Evolutionary conservation across 2,329 filamentous ascomycete species (phyloP), one percentile per base, ranked within the genome.

Genomic region (Piedraia hortae): DNA sequence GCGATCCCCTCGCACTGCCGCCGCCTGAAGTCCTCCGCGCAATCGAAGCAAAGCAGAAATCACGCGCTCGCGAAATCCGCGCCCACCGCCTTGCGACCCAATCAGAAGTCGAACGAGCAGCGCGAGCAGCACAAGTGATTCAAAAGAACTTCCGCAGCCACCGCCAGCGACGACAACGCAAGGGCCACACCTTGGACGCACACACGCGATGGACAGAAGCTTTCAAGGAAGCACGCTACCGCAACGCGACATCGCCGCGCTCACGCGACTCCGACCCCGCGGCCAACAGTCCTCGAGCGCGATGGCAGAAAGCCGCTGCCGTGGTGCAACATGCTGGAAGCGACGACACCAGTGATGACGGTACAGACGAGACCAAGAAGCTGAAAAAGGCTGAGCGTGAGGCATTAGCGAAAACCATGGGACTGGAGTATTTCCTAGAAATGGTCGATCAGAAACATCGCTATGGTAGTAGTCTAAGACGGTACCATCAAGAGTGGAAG

Each of bases 401-500:
- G 27, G 60, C 64, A 32, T 62, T 60, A 4, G 66, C 74, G 1
- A 73, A 68, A 41, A 68, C 63, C 42, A 82, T 89, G 72, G 74
- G 75, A 10, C 43, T 88, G 16, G 69, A 74, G 37, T 89, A 89
- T 39, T 89, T 85, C 30, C 51, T 66, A 1, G 63, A 90, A 36
- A 80, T 89, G 70, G 41, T 43, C 6, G 42, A 44, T 27, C 48
- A 66, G 20, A 80, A 88, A 43, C 78, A 91, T 40, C 62, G 78
- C 3, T 88, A 90, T 37, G 80, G 78, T 3, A 70, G 66, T 24
- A 88, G 85, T 33, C 45, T 90, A 22, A 56, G 72, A 14, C 59
- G 62, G 14, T 91, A 90, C 34, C 80, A 91, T 37, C 61, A 64
- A 27, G 63, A 72, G 31, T 91, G 80, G 80, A 77, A 77, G 42